Evolutionary conservation across 805 yeast genomes (phyloP), one percentile per base, ranked within the genome.

Genomic region (Aciculoconidium aculeatum): DNA sequence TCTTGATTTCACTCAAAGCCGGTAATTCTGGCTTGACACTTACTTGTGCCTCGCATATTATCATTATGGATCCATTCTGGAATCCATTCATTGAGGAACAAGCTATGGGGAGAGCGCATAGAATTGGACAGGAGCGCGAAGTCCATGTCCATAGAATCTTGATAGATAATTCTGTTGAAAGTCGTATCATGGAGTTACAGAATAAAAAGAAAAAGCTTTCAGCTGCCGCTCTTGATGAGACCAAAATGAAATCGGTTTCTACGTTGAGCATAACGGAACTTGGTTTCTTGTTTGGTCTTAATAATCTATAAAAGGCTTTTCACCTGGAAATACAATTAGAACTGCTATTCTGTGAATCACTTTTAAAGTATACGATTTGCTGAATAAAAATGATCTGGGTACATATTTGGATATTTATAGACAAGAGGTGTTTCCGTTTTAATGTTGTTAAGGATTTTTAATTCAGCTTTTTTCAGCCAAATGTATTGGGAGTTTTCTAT

Each of bases 11-110:
- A 0, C 67, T 90, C 49, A 82, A 82, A 47, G 96, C 97, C 1
- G 97, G 98, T 43, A 88, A 88, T 50, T 94, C 88, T 9, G 98
- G 98, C 2, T 66, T 92, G 36, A 92, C 97, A 0, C 67, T 92
- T 41, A 92, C 96, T 0, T 83, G 94, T 60, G 98, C 98, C 1
- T 80, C 85, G 20, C 96, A 86, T 53, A 95, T 88, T 8, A 75
- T 92, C 26, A 72, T 92, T 8, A 70, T 85, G 63, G 98, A 92
- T 53, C 96, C 97, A 11, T 92, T 87, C 53, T 92, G 98, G 98
- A 92, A 92, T 49, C 97, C 97, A 2, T 92, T 71, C 53, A 95
- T 90, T 6, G 97, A 92, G 57, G 95, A 85, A 27, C 98, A 92
- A 59, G 98, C 98, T 0, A 85, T 84, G 71, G 98, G 87, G 50